Conservation (phyloP, 2,329 filamentous ascomycete genomes). For the Aspergillus neotritici region DNA sequence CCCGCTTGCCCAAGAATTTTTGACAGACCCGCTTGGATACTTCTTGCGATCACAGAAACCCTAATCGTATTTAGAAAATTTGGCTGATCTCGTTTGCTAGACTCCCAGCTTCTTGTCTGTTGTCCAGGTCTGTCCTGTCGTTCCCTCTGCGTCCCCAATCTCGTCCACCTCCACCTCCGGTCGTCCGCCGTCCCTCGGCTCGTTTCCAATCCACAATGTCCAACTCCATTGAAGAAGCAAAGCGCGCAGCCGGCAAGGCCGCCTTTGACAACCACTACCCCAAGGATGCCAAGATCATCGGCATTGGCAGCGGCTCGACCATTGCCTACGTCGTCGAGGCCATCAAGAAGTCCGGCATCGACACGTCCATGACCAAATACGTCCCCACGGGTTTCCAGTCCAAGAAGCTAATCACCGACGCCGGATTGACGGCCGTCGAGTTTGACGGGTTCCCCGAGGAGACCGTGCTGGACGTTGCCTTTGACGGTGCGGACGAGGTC, state of each 20-base stretch:
- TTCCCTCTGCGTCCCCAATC: not conserved
- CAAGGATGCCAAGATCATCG: constrained; percentile 52
- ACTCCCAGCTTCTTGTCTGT: constrained; percentile 4
- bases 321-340: constrained; percentile 64
- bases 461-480: constrained; percentile 73
- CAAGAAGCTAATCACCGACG: constrained; percentile 74
- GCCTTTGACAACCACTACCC: constrained; percentile 59
- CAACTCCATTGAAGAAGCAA: constrained; percentile 50
- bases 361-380: constrained; percentile 64
- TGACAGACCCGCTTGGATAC: too few species aligned
- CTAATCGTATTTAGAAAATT: not conserved
- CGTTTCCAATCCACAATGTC: constrained; percentile 29
- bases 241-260: constrained; percentile 53
- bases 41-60: too few species aligned
- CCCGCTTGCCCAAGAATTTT: too few species aligned
- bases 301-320: constrained; percentile 61
- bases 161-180: not conserved
- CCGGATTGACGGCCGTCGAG: constrained; percentile 69
- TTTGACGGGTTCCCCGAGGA: constrained; percentile 67
- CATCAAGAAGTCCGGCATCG: constrained; percentile 47
- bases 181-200: not conserved
- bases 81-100: not conserved
- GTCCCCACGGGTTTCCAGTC: constrained; percentile 90
- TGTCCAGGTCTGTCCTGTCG: not conserved
- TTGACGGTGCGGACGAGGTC: constrained; percentile 96